These are phyloP conservation scores for Talaromyces ruber DNA, from an alignment of 495 filamentous ascomycete species.

Conservation along the genomic window DNA sequence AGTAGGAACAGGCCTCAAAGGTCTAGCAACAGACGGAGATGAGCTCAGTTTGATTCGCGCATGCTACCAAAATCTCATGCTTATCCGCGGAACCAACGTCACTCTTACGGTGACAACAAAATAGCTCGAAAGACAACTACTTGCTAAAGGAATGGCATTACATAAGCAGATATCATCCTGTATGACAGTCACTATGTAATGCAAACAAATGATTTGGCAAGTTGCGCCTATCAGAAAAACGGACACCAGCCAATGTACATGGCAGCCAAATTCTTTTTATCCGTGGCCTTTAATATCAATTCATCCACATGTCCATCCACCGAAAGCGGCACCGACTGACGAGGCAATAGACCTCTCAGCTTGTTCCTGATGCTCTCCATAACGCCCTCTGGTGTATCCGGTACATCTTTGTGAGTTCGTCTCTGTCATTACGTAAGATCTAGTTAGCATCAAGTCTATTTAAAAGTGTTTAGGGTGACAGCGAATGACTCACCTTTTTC, in stretches of 20 bases:
- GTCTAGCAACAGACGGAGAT: not conserved
- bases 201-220: not conserved
- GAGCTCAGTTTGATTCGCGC: not conserved
- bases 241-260: slow-evolving; percentile 99
- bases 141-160: not conserved
- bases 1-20: slow-evolving; percentile 26
- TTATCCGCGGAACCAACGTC: not conserved
- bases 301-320: slow-evolving; percentile 96
- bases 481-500: slow-evolving; percentile 44
- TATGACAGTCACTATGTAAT: not conserved
- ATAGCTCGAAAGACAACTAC: not conserved
- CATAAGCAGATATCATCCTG: not conserved
- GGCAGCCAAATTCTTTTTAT: slow-evolving; percentile 62
- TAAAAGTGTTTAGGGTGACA: not conserved
- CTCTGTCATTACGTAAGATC: slow-evolving; percentile 27
- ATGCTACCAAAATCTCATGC: not conserved
- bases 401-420: slow-evolving; percentile 51
- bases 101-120: not conserved
- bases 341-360: slow-evolving; percentile 70
- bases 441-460: slow-evolving; percentile 13
- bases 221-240: slow-evolving; percentile 53
- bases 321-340: slow-evolving; percentile 82
- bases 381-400: slow-evolving; percentile 81
- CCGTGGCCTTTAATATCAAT: slow-evolving; percentile 74
- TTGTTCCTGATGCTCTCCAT: slow-evolving; percentile 84